These are phyloP conservation scores for Tuctoria greenei DNA, from an alignment of 176 grass and related monocot species.

Conservation along the genomic window DNA sequence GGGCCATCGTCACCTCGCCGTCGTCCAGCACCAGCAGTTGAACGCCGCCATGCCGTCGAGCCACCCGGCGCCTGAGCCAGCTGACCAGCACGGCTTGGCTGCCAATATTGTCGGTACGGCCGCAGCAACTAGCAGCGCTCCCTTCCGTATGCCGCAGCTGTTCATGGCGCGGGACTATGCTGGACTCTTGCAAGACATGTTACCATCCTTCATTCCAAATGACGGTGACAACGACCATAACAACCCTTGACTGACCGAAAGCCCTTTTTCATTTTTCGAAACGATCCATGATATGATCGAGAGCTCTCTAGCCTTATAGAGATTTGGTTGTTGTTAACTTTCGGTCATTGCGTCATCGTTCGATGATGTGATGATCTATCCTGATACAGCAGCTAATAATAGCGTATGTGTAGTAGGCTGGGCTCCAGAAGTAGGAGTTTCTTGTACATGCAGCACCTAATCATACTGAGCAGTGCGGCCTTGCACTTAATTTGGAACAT, in stretches of 20 bases:
- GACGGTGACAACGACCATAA: not conserved
- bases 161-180: conserved; percentile 64
- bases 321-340: conserved; percentile 25
- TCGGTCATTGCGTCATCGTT: not conserved
- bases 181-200: conserved; percentile 86
- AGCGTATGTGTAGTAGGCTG: no score
- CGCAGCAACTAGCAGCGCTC: not conserved
- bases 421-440: conserved; percentile 14
- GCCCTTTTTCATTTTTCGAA: no score
- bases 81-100: not conserved
- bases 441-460: conserved; percentile 39
- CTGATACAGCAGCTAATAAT: no score
- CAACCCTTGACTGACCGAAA: conserved; percentile 22
- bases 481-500: conserved; percentile 20
- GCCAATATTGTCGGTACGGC: conserved; percentile 16
- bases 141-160: conserved; percentile 55
- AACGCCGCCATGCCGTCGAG: conserved; percentile 16
- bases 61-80: not conserved
- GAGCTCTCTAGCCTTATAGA: conserved; percentile 5
- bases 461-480: conserved; percentile 17
- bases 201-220: conserved; percentile 58
- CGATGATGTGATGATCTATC: no score
- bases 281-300: not conserved
- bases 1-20: no score
- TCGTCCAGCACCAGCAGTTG: conserved; percentile 24